A percentile compares a stretch with the other conserved stretches of the same genome.
Conservation (phyloP, 768 basidiomycete genomes). For the Amanita pallidorosea region DNA sequence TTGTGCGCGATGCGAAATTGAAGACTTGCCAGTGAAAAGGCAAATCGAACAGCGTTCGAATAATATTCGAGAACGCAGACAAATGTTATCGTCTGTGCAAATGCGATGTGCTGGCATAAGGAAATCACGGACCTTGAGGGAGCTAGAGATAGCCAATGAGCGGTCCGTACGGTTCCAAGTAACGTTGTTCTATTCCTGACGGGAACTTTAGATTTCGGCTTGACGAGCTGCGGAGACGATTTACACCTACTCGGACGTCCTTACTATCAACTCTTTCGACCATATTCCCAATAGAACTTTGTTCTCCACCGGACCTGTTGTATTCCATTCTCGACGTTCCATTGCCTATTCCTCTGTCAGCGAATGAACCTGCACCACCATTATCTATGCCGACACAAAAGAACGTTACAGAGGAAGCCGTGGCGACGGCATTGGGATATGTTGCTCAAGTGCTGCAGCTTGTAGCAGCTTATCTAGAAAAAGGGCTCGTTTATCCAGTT, state of each 20-base stretch:
- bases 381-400: conserved; percentile 52
- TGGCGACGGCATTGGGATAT: conserved; percentile 87
- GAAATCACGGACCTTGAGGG: conserved; percentile 15
- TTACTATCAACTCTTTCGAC: conserved; percentile 61
- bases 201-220: conserved; percentile 33
- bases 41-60: conserved; percentile 32
- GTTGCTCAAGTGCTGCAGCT: conserved; percentile 81
- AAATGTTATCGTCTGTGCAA: conserved; percentile 32
- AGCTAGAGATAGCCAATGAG: conserved; percentile 25
- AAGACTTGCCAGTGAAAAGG: conserved; percentile 23
- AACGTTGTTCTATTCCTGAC: conserved; percentile 1
- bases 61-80: conserved; percentile 34
- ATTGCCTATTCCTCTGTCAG: conserved; percentile 74
- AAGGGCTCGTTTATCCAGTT: conserved; percentile 76
- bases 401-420: conserved; percentile 72
- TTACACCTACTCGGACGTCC: conserved; percentile 46
- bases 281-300: conserved; percentile 86
- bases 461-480: conserved; percentile 69
- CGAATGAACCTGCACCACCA: conserved; percentile 79
- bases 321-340: conserved; percentile 82
- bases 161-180: conserved; percentile 19
- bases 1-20: not conserved
- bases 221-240: conserved; percentile 31
- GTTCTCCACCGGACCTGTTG: conserved; percentile 75
- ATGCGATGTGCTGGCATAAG: conserved; percentile 19